Evolutionary conservation across 768 basidiomycete species (phyloP).

Genomic region (Obba rivulosa): DNA sequence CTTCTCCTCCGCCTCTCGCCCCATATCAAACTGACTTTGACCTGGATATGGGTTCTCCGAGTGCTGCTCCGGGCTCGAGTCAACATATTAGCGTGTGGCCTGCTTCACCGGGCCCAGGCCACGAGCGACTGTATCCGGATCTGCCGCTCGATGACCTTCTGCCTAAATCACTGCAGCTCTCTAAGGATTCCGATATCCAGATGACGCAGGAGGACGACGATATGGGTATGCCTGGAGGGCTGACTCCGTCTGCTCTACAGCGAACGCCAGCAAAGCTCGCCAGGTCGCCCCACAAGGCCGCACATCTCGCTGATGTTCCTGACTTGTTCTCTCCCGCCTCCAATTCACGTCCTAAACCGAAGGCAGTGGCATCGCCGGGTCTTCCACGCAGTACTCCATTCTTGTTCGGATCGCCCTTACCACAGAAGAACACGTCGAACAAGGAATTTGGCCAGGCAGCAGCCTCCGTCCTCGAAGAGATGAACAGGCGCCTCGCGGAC

Average conservation of each 20-base stretch:
- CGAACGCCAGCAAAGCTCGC: conserved; percentile 22
- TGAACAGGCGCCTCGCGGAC: conserved; percentile 65
- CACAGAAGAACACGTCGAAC: conserved; percentile 57
- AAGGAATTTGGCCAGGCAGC: conserved; percentile 63
- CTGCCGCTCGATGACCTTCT: conserved; percentile 28
- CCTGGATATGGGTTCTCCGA: conserved; percentile 54
- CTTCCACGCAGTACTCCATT: conserved; percentile 45
- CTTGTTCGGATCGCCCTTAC: conserved; percentile 72
- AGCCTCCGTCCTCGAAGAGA: conserved; percentile 71
- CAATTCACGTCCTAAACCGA: too few relatives aligned
- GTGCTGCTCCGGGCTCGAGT: conserved; percentile 3
- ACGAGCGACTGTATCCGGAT: conserved; percentile 34
- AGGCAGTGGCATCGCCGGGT: background rate
- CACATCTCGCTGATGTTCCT: conserved; percentile 26
- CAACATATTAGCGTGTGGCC: conserved; percentile 34
- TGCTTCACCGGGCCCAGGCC: conserved; percentile 26
- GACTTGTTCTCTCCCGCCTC: conserved; percentile 38
- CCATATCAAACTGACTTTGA: conserved; percentile 68
- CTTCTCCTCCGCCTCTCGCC: conserved; percentile 56
- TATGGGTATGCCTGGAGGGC: conserved; percentile 32
- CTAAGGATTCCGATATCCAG: conserved; percentile 3
- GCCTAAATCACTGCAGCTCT: conserved; percentile 13
- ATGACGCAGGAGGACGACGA: conserved; percentile 16
- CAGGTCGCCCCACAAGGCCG: conserved; percentile 21
- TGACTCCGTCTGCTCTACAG: conserved; percentile 15